Conservation (phyloP, 768 basidiomycete genomes). For the Psilocybe cubensis region DNA sequence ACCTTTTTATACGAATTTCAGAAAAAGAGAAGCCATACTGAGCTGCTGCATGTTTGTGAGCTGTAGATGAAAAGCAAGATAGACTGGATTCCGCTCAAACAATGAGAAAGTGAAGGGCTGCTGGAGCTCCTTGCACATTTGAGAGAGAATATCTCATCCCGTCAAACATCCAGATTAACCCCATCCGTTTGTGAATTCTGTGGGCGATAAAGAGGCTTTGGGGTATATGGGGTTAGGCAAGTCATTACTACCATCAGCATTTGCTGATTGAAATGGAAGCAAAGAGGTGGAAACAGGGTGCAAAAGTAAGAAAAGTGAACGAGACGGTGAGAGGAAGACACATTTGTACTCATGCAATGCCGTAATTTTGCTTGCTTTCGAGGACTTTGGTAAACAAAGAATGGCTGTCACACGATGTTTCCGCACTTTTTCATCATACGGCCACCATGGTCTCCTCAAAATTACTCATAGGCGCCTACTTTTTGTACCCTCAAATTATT, state of each 20-base stretch:
- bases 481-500: constrained; percentile 1
- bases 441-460: not conserved
- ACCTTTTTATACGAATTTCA: not conserved
- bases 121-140: not conserved
- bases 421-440: constrained; percentile 7
- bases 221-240: constrained; percentile 4
- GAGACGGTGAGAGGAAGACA: not conserved
- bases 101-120: not conserved
- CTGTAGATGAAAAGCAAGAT: not conserved
- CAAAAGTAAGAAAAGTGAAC: not conserved
- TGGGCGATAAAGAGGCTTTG: constrained; percentile 8
- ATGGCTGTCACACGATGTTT: not conserved
- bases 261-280: constrained; percentile 14
- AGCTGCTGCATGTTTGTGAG: not conserved
- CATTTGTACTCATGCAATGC: not conserved
- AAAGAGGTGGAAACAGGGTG: not conserved
- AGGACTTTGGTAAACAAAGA: constrained; percentile 3
- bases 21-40: not conserved
- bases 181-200: not conserved
- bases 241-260: not conserved
- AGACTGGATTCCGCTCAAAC: not conserved
- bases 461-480: not conserved
- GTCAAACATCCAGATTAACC: not conserved
- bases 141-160: not conserved
- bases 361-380: not conserved